Evolutionary conservation across 345 rosid genomes (phyloP).

Genomic region (Brassica nigra): DNA sequence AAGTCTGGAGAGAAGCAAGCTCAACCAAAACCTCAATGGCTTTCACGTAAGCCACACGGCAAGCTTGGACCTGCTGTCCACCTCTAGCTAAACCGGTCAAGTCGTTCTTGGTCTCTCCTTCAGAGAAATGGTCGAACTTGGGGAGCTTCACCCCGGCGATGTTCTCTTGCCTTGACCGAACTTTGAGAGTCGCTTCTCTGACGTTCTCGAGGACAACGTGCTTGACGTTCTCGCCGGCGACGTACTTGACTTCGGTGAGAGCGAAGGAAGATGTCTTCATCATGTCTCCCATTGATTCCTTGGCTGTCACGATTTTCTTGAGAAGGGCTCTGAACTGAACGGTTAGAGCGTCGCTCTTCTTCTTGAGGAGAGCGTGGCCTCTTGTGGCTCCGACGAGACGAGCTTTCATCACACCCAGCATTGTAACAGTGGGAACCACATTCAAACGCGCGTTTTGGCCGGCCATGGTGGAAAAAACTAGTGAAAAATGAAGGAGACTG

Average conservation of each 20-base stretch:
- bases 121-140: slow-evolving; percentile 76
- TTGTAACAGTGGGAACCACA: slow-evolving; percentile 88
- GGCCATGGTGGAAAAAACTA: slow-evolving; percentile 53
- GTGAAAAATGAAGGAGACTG: neutral
- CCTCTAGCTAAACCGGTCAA: slow-evolving; percentile 95
- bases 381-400: slow-evolving; percentile 89
- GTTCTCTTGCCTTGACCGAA: slow-evolving; percentile 77
- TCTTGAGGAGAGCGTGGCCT: slow-evolving; percentile 93
- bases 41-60: slow-evolving; percentile 87
- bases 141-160: slow-evolving; percentile 94
- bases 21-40: slow-evolving; percentile 85
- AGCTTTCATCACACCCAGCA: slow-evolving; percentile 76
- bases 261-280: slow-evolving; percentile 87
- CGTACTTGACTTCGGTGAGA: slow-evolving; percentile 79
- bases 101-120: slow-evolving; percentile 84
- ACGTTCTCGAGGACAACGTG: slow-evolving; percentile 83
- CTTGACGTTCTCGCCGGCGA: slow-evolving; percentile 85
- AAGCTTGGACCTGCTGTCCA: slow-evolving; percentile 86
- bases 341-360: slow-evolving; percentile 94
- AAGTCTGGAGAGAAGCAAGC: slow-evolving; percentile 94
- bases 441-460: slow-evolving; percentile 78
- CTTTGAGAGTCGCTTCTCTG: slow-evolving; percentile 74
- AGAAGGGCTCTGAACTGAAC: slow-evolving; percentile 87
- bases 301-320: slow-evolving; percentile 74
- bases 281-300: slow-evolving; percentile 86